Evolutionary conservation across 768 basidiomycete species (phyloP).

Genomic region (Boletellus ananas): DNA sequence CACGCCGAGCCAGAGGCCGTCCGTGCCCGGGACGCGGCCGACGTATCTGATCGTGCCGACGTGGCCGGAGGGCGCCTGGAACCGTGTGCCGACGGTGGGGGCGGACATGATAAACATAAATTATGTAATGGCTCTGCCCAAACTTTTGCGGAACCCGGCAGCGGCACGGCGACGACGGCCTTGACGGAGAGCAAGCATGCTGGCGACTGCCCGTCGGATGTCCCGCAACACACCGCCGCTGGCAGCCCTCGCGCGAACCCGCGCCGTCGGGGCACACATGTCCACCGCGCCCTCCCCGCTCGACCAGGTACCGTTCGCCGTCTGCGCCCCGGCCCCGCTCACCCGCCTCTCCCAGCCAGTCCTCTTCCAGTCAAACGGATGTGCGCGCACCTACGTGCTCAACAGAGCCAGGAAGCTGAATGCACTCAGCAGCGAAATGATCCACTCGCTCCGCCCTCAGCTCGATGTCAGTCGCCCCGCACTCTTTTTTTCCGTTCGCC

Average conservation of each 20-base stretch:
- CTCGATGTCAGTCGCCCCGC: slow-evolving; percentile 56
- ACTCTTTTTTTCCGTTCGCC: neutral
- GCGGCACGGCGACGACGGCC: too few species aligned
- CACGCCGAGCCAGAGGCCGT: slow-evolving; percentile 86
- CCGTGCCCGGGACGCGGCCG: slow-evolving; percentile 59
- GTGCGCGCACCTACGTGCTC: slow-evolving; percentile 66
- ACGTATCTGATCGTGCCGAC: slow-evolving; percentile 69
- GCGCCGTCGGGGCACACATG: slow-evolving; percentile 35
- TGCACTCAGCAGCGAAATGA: slow-evolving; percentile 77
- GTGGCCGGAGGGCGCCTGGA: slow-evolving; percentile 45
- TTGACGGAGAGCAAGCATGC: slow-evolving; percentile 28
- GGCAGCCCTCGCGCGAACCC: slow-evolving; percentile 28
- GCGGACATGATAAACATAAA: slow-evolving; percentile 5
- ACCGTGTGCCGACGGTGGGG: slow-evolving; percentile 44
- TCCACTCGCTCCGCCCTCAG: slow-evolving; percentile 62
- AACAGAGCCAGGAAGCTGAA: slow-evolving; percentile 82
- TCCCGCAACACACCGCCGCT: slow-evolving; percentile 21
- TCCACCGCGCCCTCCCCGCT: slow-evolving; percentile 21
- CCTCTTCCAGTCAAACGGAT: slow-evolving; percentile 63
- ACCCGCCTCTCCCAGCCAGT: slow-evolving; percentile 40
- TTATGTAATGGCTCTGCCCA: slow-evolving; percentile 11
- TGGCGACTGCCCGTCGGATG: slow-evolving; percentile 28
- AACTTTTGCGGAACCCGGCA: slow-evolving; percentile 3
- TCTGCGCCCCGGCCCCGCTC: neutral
- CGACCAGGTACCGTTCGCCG: slow-evolving; percentile 22